Evolutionary conservation across 2,329 filamentous ascomycete genomes (phyloP).

Genomic region (Clonostachys chloroleuca): DNA sequence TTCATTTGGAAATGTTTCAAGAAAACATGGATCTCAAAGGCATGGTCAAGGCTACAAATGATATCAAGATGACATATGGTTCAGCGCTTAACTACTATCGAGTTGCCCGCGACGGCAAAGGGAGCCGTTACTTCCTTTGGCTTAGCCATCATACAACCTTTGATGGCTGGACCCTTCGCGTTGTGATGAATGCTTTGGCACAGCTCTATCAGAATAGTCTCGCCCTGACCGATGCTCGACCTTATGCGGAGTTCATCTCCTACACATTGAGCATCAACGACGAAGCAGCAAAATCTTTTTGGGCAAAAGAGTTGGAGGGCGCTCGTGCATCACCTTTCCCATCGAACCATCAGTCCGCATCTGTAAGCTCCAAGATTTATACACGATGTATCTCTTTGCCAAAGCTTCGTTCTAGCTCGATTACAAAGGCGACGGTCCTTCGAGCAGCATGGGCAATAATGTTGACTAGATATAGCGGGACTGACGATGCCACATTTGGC

Average conservation of each 20-base stretch:
- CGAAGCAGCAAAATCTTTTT: constrained; percentile 3
- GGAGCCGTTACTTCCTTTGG: constrained; percentile 1
- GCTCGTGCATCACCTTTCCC: constrained; percentile 6
- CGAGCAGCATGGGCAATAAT: constrained; percentile 2
- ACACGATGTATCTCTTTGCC: not conserved
- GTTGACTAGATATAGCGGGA: constrained; percentile 8
- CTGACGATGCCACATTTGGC: constrained; percentile 15
- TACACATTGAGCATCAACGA: constrained; percentile 1
- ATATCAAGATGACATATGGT: not conserved
- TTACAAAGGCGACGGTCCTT: constrained; percentile 1
- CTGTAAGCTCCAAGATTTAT: not conserved
- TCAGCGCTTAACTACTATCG: constrained; percentile 4
- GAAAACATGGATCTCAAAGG: not conserved
- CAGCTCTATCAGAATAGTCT: not conserved
- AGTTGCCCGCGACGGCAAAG: constrained; percentile 5
- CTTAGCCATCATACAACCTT: constrained; percentile 1
- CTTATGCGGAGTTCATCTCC: constrained; percentile 5
- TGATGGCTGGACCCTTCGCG: not conserved
- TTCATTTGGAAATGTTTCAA: not conserved
- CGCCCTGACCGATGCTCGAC: not conserved
- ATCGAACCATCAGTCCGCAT: not conserved
- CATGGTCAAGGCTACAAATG: not conserved
- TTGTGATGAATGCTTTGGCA: constrained; percentile 4
- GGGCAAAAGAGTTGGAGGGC: constrained; percentile 5
- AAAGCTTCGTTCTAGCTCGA: not conserved